Evolutionary conservation across 78 protist genomes (phyloP).

Genomic region (Dictyostelium brefeldianum): DNA sequence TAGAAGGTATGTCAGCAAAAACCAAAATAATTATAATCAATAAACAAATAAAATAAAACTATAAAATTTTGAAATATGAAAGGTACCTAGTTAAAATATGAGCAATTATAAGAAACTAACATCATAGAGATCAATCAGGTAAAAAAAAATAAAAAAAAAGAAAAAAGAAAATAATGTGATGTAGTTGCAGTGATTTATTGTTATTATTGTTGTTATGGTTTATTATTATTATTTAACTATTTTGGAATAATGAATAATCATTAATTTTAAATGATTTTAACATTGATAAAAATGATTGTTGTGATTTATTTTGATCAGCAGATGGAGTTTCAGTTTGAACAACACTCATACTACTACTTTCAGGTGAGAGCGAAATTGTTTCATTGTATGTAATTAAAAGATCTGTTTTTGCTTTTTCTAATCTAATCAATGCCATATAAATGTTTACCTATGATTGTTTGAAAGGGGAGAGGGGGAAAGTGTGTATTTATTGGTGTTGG

Average conservation of each 20-base stretch:
- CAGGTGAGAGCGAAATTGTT: neutral
- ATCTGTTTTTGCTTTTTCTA: conserved; percentile 55
- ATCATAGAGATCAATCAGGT: too few relatives aligned
- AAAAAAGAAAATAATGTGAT: too few relatives aligned
- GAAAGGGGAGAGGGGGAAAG: neutral
- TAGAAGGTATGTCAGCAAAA: too few relatives aligned
- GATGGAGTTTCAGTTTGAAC: conserved; percentile 13
- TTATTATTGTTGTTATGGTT: too few relatives aligned
- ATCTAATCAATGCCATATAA: conserved; percentile 65
- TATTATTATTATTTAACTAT: conserved; percentile 9
- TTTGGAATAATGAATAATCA: conserved; percentile 57
- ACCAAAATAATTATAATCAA: too few relatives aligned
- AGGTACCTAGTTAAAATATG: too few relatives aligned
- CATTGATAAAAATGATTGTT: neutral
- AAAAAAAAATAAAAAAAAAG: too few relatives aligned
- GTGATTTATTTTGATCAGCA: neutral
- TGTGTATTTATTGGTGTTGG: neutral
- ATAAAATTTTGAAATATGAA: too few relatives aligned
- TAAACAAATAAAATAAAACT: too few relatives aligned
- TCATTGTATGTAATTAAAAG: conserved; percentile 50
- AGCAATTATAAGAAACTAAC: too few relatives aligned
- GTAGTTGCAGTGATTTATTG: too few relatives aligned
- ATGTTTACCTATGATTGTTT: conserved; percentile 32
- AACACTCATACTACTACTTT: conserved; percentile 47
- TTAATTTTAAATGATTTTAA: conserved; percentile 36